Evolutionary conservation across 2,329 filamentous ascomycete genomes (phyloP), one percentile per base, ranked within the genome.

Genomic region (Mycosphaerelloides madeirae): DNA sequence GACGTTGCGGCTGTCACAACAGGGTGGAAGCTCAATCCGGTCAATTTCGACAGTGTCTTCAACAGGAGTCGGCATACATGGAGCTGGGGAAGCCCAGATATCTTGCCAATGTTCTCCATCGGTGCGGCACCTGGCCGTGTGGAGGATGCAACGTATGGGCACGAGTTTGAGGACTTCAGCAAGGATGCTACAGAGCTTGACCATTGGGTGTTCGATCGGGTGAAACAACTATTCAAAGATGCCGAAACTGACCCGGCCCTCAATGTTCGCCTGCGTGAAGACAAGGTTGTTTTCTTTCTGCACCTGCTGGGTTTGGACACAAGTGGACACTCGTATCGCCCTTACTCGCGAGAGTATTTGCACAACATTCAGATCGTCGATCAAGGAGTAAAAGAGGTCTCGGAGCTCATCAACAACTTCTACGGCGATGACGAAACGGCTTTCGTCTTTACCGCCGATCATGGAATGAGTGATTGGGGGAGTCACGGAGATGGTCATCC

Each of bases 381-480:
- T 61, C 72, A 88, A 57, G 93, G 93, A 2, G 85, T 98, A 1
- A 76, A 85, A 65, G 85, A 95, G 66, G 84, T 95, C 38, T 84
- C 85, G 0, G 76, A 85, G 52, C 64, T 95, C 42, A 83, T 96
- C 38, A 81, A 95, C 29, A 78, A 84, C 11, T 98, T 97, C 63
- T 98, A 96, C 59, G 76, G 71, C 56, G 80, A 81, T 52, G 84
- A 79, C 43, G 83, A 93, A 65, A 97, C 93, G 0, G 88, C 94
- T 0, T 98, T 91, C 64, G 80, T 98, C 13, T 98, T 98, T 63
- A 98, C 94, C 1, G 93, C 93, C 6, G 93, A 98, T 62, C 93
- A 98, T 65, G 93, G 93, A 14, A 98, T 98, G 93, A 97, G 88
- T 61, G 93, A 98, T 67, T 96, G 86, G 84, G 93, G 94, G n/a